These are phyloP conservation scores for Leccinum subtestaceum DNA, from an alignment of 768 basidiomycete genomes.

Conservation along the genomic window DNA sequence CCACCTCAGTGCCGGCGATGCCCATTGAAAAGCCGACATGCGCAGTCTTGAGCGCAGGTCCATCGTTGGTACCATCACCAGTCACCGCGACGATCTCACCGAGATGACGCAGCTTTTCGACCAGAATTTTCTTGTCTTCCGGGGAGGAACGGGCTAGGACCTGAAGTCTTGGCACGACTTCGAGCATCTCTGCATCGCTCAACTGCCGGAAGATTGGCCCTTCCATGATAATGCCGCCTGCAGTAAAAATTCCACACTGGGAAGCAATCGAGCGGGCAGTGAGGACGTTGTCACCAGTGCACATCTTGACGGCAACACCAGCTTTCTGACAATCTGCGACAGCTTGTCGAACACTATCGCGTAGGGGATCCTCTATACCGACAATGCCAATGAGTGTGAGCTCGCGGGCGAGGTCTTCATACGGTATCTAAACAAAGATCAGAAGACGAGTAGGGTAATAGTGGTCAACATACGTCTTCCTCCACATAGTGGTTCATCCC, in stretches of 20 bases:
- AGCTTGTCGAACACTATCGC: conserved; percentile 84
- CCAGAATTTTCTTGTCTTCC: conserved; percentile 93
- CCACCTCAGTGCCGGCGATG: conserved; percentile 95
- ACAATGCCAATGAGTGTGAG: conserved; percentile 86
- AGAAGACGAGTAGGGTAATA: conserved; percentile 1
- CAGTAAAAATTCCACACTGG: conserved; percentile 93
- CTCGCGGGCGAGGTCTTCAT: conserved; percentile 64
- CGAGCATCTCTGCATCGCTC: conserved; percentile 62
- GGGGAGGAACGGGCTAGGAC: conserved; percentile 97
- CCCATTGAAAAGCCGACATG: conserved; percentile 98
- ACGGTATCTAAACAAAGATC: conserved; percentile 52
- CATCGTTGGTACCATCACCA: conserved; percentile 98
- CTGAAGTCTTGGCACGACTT: conserved; percentile 88
- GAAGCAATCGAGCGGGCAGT: conserved; percentile 94
- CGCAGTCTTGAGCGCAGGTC: conserved; percentile 92
- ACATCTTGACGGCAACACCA: conserved; percentile 96
- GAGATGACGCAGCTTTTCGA: conserved; percentile 79
- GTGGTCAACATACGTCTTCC: conserved; percentile 48
- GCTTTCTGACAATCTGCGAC: conserved; percentile 85
- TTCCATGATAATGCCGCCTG: conserved; percentile 97
- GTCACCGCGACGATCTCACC: conserved; percentile 95
- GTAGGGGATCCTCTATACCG: conserved; percentile 96
- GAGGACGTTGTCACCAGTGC: conserved; percentile 95
- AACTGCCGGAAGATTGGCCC: conserved; percentile 90
- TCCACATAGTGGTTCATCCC: conserved; percentile 39